A percentile compares a stretch with the other conserved stretches of the same genome.
Conservation (phyloP, 1,284 basidiomycete genomes). For the Ustilago shanxiensis region DNA sequence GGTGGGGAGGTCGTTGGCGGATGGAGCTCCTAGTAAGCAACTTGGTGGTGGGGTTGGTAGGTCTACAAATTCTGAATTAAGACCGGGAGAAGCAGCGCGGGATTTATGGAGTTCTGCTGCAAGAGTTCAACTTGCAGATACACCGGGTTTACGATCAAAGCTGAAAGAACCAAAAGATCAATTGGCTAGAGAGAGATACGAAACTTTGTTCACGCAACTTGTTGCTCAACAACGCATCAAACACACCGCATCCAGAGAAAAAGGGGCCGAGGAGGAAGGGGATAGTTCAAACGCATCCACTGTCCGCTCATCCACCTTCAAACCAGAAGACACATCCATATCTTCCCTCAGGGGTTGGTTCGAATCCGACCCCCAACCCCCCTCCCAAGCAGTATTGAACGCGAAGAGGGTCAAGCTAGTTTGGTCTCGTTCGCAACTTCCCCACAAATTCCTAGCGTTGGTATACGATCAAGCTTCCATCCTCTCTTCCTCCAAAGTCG, state of each 20-base stretch:
- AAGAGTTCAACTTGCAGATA: constrained; percentile 34
- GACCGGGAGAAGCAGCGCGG: background rate
- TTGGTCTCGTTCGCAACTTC: constrained; percentile 30
- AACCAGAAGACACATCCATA: constrained; percentile 3
- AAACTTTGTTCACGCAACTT: constrained; percentile 23
- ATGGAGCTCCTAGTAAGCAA: constrained; percentile 45
- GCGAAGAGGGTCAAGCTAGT: constrained; percentile 14
- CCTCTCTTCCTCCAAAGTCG: background rate
- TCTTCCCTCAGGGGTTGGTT: constrained; percentile 45
- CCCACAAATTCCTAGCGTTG: constrained; percentile 14
- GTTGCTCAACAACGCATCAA: constrained; percentile 3
- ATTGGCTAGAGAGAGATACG: constrained; percentile 22
- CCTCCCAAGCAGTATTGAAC: background rate
- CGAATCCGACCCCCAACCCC: constrained; percentile 27
- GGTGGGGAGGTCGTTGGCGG: constrained; percentile 21
- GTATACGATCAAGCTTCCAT: constrained; percentile 28
- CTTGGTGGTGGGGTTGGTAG: constrained; percentile 17
- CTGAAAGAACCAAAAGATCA: constrained; percentile 29
- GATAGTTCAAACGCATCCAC: constrained; percentile 11
- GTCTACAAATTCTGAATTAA: constrained; percentile 18
- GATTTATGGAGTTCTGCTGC: background rate
- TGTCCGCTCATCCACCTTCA: background rate
- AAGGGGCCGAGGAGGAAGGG: background rate
- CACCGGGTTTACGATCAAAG: background rate
- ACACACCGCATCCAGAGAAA: background rate